Evolutionary conservation across 805 yeast species (phyloP).

Genomic region (Kluyveromyces aestuarii): DNA sequence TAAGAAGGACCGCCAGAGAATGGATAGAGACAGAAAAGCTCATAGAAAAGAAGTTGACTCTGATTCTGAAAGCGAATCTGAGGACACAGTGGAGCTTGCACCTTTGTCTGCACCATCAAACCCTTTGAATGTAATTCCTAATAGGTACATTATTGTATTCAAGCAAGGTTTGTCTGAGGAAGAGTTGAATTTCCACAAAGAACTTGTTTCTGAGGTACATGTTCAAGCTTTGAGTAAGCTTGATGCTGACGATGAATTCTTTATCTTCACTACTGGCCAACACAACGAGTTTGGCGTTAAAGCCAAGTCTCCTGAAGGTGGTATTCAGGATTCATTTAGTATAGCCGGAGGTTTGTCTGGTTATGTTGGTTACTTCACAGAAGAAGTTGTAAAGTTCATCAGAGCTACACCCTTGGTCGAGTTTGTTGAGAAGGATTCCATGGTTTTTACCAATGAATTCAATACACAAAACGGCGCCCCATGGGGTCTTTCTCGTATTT

Average conservation of each 20-base stretch:
- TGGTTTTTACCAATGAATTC: constrained; percentile 54
- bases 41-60: constrained; percentile 3
- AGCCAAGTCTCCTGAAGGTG: constrained; percentile 31
- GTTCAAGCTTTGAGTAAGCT: constrained; percentile 32
- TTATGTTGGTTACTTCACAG: constrained; percentile 78
- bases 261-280: constrained; percentile 24
- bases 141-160: constrained; percentile 80
- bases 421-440: constrained; percentile 67
- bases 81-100: constrained; percentile 24
- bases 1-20: neutral
- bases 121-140: constrained; percentile 44
- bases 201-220: constrained; percentile 53
- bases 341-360: constrained; percentile 57
- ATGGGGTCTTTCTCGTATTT: constrained; percentile 89
- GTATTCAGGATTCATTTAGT: constrained; percentile 52
- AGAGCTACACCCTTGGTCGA: constrained; percentile 56
- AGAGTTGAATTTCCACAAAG: constrained; percentile 54
- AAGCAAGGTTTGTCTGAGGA: constrained; percentile 51
- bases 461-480: constrained; percentile 78
- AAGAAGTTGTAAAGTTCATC: constrained; percentile 63
- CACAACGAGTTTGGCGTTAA: constrained; percentile 7
- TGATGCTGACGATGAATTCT: constrained; percentile 32
- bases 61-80: constrained; percentile 10
- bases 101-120: constrained; percentile 41
- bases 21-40: neutral